Evolutionary conservation across 306 rosid genomes (phyloP).

Genomic region (Lotus japonicus): DNA sequence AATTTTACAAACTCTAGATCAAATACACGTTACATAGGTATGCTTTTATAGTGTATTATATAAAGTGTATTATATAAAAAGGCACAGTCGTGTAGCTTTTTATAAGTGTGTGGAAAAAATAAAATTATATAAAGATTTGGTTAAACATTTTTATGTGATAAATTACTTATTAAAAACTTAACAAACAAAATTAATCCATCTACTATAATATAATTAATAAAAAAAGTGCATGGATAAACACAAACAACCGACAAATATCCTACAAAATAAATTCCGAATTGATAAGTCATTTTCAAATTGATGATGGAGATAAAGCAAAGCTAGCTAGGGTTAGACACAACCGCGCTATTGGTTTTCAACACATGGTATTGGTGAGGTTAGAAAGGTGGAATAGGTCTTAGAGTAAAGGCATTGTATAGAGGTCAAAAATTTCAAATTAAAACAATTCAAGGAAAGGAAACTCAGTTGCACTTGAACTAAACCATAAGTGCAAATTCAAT

Average conservation of each 20-base stretch:
- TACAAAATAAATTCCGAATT: neutral
- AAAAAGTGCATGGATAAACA: neutral
- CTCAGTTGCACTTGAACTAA: neutral
- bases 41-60: too few relatives aligned
- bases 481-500: neutral
- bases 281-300: constrained; percentile 8
- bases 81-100: too few relatives aligned
- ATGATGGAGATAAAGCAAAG: neutral
- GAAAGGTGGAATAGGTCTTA: neutral
- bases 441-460: neutral
- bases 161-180: neutral
- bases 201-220: too few relatives aligned
- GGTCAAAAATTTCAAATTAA: neutral
- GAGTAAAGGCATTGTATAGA: neutral
- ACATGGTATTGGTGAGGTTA: too few relatives aligned
- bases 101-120: too few relatives aligned
- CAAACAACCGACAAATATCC: neutral
- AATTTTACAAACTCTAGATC: too few relatives aligned
- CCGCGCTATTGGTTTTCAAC: too few relatives aligned
- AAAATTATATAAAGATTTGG: too few relatives aligned
- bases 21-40: too few relatives aligned
- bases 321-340: neutral
- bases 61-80: too few relatives aligned
- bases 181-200: neutral
- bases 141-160: neutral